phyloP scores from a whole-genome alignment of 2,329 filamentous ascomycete genomes.

The Cladosporium sp. region DNA sequence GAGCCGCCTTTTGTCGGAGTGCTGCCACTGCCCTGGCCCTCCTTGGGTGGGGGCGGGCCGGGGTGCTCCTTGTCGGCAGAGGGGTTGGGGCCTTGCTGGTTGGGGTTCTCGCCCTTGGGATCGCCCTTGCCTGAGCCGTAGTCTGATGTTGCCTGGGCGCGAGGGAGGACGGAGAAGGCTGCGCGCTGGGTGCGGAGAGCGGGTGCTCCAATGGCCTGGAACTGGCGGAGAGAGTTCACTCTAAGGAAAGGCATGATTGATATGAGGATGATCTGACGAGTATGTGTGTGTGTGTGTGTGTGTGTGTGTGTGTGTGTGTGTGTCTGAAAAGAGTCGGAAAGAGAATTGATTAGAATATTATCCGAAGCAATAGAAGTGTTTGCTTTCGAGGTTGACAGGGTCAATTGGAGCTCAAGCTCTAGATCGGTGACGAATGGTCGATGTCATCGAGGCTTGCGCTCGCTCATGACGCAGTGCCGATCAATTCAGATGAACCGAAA shows the following conservation, averaged over 20 bases:
- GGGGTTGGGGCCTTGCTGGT: slow-evolving; percentile 36
- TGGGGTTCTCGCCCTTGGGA: slow-evolving; percentile 38
- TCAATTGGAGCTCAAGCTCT: background rate
- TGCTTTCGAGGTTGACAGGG: background rate
- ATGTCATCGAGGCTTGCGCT: slow-evolving; percentile 1
- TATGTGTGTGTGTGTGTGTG: background rate
- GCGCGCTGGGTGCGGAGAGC: slow-evolving; percentile 13
- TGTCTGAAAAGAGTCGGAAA: background rate
- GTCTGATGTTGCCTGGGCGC: slow-evolving; percentile 33
- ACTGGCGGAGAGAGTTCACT: slow-evolving; percentile 14
- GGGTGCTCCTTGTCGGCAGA: slow-evolving; percentile 40
- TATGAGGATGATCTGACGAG: background rate
- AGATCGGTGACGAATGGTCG: slow-evolving; percentile 6
- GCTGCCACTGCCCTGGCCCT: slow-evolving; percentile 26
- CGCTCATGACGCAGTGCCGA: slow-evolving; percentile 5
- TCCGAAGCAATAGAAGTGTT: background rate
- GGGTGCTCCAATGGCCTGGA: slow-evolving; percentile 14
- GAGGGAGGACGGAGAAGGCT: slow-evolving; percentile 24
- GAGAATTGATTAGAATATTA: background rate
- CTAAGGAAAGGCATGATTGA: slow-evolving; percentile 19
- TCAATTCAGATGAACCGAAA: background rate
- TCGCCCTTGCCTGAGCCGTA: slow-evolving; percentile 40
- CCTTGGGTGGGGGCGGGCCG: slow-evolving; percentile 35
- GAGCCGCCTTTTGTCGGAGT: slow-evolving; percentile 17
- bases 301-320: background rate